A percentile compares a stretch with the other conserved stretches of the same genome.
phyloP scores from a whole-genome alignment of 257 asterid species.

The Capsicum baccatum region DNA sequence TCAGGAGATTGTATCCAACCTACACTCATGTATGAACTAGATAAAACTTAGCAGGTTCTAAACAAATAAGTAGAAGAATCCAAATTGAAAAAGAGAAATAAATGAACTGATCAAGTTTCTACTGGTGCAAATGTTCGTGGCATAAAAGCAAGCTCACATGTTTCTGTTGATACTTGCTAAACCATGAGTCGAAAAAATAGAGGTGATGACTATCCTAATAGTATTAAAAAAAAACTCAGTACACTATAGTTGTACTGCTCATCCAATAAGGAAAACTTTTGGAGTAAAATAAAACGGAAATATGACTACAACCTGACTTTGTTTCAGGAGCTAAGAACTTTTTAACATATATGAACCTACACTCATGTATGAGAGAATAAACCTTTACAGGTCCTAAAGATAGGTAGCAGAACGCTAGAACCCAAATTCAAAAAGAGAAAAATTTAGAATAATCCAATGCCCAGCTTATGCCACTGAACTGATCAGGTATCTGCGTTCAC shows the following conservation, averaged over 20 bases:
- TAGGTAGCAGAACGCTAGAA: background rate
- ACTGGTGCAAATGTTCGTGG: background rate
- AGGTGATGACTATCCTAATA: slow-evolving; percentile 1
- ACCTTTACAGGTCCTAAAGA: slow-evolving; percentile 3
- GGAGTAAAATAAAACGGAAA: background rate
- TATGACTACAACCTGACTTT: slow-evolving; percentile 20
- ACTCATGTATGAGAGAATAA: background rate
- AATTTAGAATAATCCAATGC: background rate
- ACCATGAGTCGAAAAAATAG: background rate
- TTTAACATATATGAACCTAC: background rate
- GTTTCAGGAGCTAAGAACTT: background rate
- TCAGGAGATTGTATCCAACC: slow-evolving; percentile 15
- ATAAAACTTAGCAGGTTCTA: background rate
- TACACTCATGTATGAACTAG: slow-evolving; percentile 13
- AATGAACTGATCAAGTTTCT: slow-evolving; percentile 17
- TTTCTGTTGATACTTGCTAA: background rate
- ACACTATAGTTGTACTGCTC: slow-evolving; percentile 15
- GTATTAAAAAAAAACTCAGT: background rate
- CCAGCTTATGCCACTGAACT: slow-evolving; percentile 7
- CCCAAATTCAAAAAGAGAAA: background rate
- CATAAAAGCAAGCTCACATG: slow-evolving; percentile 18
- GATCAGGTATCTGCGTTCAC: background rate
- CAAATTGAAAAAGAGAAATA: background rate
- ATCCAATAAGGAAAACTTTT: background rate
- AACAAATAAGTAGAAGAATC: background rate